phyloP scores from a whole-genome alignment of 2,329 filamentous ascomycete species.

The Fusarium sp. region DNA sequence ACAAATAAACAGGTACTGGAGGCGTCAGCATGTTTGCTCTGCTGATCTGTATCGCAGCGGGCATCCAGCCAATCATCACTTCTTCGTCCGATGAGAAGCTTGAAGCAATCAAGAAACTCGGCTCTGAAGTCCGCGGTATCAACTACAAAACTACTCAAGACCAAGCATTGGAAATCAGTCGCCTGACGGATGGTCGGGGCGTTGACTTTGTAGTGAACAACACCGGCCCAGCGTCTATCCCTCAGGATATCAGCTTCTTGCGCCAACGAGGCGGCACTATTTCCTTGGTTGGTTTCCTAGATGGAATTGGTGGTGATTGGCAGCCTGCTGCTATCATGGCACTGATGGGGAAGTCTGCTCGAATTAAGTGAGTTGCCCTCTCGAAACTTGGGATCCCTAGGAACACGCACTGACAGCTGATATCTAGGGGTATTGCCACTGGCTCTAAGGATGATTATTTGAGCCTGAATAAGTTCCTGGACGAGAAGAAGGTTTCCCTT shows the following conservation, averaged over 20 bases:
- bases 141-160: background rate
- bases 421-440: background rate
- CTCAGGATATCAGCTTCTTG: background rate
- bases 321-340: background rate
- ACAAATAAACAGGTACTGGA: background rate
- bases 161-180: accelerated
- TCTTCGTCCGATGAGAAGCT: background rate
- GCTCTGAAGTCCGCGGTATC: accelerated
- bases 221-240: background rate
- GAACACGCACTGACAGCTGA: background rate
- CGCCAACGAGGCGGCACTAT: background rate
- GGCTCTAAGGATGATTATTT: background rate
- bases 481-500: background rate
- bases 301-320: background rate
- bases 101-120: background rate
- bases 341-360: background rate
- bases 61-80: background rate
- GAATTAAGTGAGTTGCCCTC: background rate
- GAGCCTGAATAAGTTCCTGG: background rate
- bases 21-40: background rate
- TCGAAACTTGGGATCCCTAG: no score
- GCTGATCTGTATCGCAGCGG: background rate
- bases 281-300: background rate
- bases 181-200: accelerated
- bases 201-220: background rate